A percentile compares a stretch with the other conserved stretches of the same genome.
These are phyloP conservation scores for Colletotrichum sp. DNA, from an alignment of 2,329 filamentous ascomycete genomes.

Conservation along the genomic window DNA sequence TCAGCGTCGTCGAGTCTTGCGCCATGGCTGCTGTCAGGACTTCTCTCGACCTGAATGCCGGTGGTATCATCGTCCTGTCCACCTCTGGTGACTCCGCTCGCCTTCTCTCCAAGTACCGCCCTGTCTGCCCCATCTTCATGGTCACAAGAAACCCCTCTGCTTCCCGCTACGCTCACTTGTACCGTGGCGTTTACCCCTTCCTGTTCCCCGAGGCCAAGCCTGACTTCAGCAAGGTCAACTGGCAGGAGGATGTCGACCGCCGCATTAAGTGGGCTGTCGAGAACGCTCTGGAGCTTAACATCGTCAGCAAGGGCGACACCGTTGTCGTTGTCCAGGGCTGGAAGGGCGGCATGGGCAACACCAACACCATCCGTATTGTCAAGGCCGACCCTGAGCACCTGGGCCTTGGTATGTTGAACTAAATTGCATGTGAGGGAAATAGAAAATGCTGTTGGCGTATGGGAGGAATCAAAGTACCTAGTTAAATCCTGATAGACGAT, in stretches of 20 bases:
- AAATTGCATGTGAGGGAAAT: background rate
- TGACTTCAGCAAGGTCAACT: conserved; percentile 90
- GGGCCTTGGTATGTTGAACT: conserved; percentile 53
- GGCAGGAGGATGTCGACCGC: conserved; percentile 98
- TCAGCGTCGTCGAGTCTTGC: conserved; percentile 89
- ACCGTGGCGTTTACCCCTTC: conserved; percentile 98
- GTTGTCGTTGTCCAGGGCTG: conserved; percentile 89
- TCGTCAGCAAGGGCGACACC: conserved; percentile 74
- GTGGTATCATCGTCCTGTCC: conserved; percentile 94
- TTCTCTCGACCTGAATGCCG: conserved; percentile 94
- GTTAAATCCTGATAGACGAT: conserved; percentile 20
- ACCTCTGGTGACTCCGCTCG: conserved; percentile 95
- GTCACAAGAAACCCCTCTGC: conserved; percentile 87
- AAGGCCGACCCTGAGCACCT: conserved; percentile 65
- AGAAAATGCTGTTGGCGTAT: conserved; percentile 7
- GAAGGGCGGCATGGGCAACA: conserved; percentile 91
- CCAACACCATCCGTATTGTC: conserved; percentile 77
- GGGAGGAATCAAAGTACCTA: conserved; percentile 19
- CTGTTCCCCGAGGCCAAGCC: conserved; percentile 92
- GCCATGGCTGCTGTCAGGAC: conserved; percentile 97
- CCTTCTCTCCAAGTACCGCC: conserved; percentile 96
- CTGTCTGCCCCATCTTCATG: conserved; percentile 99
- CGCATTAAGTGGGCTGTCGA: conserved; percentile 97
- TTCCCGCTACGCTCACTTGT: conserved; percentile 90
- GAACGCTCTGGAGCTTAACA: conserved; percentile 82